phyloP scores from a whole-genome alignment of 2,329 filamentous ascomycete species.

The Phyllosticta citribraziliensis region DNA sequence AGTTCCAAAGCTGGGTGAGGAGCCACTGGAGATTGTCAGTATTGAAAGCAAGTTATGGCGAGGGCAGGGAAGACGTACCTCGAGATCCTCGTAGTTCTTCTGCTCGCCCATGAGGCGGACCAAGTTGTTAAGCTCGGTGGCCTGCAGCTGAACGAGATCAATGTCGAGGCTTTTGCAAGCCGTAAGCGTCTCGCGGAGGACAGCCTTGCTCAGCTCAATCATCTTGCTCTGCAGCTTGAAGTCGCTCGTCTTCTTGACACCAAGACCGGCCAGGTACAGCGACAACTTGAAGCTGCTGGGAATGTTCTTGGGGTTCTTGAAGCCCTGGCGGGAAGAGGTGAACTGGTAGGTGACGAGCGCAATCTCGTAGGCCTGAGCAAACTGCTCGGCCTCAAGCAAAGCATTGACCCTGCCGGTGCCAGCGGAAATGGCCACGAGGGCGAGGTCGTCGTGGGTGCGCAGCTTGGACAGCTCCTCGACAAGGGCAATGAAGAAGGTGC shows the following conservation, averaged over 20 bases:
- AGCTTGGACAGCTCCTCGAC: slow-evolving; percentile 6
- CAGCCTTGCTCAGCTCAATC: slow-evolving; percentile 30
- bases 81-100: slow-evolving; percentile 34
- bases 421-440: slow-evolving; percentile 2
- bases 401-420: slow-evolving; percentile 5
- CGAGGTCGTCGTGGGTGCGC: slow-evolving; percentile 6
- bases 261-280: slow-evolving; percentile 24
- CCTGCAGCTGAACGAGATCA: slow-evolving; percentile 34
- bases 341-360: slow-evolving; percentile 25
- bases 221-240: slow-evolving; percentile 29
- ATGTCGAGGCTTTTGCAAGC: slow-evolving; percentile 32
- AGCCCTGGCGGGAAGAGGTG: slow-evolving; percentile 22
- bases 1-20: slow-evolving; percentile 28
- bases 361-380: slow-evolving; percentile 24
- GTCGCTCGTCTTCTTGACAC: slow-evolving; percentile 19
- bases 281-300: slow-evolving; percentile 29
- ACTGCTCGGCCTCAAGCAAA: slow-evolving; percentile 20
- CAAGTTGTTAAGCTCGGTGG: slow-evolving; percentile 32
- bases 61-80: slow-evolving; percentile 16
- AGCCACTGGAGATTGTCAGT: slow-evolving; percentile 18
- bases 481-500: slow-evolving; percentile 10
- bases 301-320: slow-evolving; percentile 24
- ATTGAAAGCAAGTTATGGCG: background rate
- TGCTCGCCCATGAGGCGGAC: slow-evolving; percentile 36
- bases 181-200: slow-evolving; percentile 32